phyloP scores from a whole-genome alignment of 176 grass and related monocot species.

The Oryza meridionalis region DNA sequence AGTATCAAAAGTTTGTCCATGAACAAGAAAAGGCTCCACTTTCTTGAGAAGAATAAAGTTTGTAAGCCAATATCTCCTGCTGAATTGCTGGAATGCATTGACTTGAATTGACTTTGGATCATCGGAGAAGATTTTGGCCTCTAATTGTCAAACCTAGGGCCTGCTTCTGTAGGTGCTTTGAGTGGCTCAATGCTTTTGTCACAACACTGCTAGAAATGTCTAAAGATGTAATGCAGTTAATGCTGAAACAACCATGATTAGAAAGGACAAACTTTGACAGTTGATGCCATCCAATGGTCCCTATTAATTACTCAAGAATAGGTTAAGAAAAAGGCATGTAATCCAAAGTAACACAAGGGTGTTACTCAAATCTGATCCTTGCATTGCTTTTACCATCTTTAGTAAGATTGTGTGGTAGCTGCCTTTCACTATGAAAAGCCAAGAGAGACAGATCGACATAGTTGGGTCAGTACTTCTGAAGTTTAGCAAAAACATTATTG shows the following conservation, averaged over 20 bases:
- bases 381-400: background rate
- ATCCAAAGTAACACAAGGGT: slow-evolving; percentile 21
- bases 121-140: slow-evolving; percentile 15
- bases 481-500: slow-evolving; percentile 30
- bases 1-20: slow-evolving; percentile 20
- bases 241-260: slow-evolving; percentile 30
- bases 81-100: slow-evolving; percentile 37
- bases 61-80: slow-evolving; percentile 34
- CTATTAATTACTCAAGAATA: background rate
- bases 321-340: background rate
- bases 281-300: slow-evolving; percentile 12
- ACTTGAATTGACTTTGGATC: slow-evolving; percentile 10
- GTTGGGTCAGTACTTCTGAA: slow-evolving; percentile 33
- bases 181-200: slow-evolving; percentile 60
- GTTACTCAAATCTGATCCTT: background rate
- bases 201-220: slow-evolving; percentile 18
- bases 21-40: slow-evolving; percentile 40
- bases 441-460: background rate
- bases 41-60: slow-evolving; percentile 55
- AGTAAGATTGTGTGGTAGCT: slow-evolving; percentile 18
- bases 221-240: slow-evolving; percentile 19
- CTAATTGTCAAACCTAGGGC: slow-evolving; percentile 52
- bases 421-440: slow-evolving; percentile 21
- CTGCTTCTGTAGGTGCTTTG: slow-evolving; percentile 41
- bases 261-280: slow-evolving; percentile 12